Conservation (phyloP, 495 filamentous ascomycete species). For the Chaetomium tenue region DNA sequence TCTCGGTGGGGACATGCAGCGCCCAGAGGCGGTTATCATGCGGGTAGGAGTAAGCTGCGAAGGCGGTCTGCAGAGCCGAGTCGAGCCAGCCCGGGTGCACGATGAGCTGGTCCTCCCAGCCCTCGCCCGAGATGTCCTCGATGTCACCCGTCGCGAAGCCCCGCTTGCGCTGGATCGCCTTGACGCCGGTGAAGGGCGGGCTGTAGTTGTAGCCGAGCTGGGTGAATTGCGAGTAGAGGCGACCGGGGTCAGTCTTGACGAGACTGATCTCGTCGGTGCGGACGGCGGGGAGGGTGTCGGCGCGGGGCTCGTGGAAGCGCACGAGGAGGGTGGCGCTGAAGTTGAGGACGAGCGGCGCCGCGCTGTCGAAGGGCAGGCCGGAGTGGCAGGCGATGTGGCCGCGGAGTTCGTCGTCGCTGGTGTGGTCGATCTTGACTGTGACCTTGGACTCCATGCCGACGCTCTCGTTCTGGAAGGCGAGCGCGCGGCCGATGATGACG, state of each 20-base stretch:
- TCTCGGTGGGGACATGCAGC: conserved; percentile 27
- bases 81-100: conserved; percentile 34
- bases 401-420: background rate
- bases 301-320: background rate
- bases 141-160: background rate
- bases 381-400: background rate
- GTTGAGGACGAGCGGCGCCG: background rate
- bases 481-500: background rate
- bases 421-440: background rate
- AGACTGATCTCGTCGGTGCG: background rate
- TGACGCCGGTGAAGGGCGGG: background rate
- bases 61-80: conserved; percentile 24
- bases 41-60: conserved; percentile 9
- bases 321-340: background rate
- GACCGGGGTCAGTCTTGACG: background rate
- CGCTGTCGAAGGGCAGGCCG: background rate
- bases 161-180: background rate
- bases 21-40: conserved; percentile 24
- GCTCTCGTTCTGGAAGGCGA: background rate
- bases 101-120: background rate
- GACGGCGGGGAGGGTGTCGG: background rate
- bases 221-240: background rate
- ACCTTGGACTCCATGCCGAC: conserved; percentile 1
- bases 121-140: background rate
- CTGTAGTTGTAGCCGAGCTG: background rate